Evolutionary conservation across 257 asterid genomes (phyloP).

Genomic region (Forsythia suspensa): DNA sequence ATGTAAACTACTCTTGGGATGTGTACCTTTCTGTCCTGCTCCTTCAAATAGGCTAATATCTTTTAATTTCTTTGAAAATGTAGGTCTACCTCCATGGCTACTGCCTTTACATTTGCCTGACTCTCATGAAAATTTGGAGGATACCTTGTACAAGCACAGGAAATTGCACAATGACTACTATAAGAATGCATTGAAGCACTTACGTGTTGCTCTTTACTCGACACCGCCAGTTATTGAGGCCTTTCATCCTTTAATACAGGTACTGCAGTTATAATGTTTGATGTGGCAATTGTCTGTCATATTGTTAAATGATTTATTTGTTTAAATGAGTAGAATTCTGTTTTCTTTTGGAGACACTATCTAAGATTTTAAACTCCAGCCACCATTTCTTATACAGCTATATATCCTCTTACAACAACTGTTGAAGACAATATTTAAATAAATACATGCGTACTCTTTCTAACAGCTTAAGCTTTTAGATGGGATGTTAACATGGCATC

Average conservation of each 20-base stretch:
- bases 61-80: constrained; percentile 13
- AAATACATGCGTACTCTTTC: not conserved
- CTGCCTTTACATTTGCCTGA: constrained; percentile 70
- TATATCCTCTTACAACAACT: not conserved
- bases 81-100: constrained; percentile 81
- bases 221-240: constrained; percentile 72
- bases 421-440: not conserved
- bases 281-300: constrained; percentile 4
- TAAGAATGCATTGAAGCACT: constrained; percentile 55
- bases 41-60: constrained; percentile 19
- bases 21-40: constrained; percentile 11
- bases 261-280: constrained; percentile 16
- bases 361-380: not conserved
- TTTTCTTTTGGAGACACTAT: not conserved
- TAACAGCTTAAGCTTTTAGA: not conserved
- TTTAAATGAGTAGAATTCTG: not conserved
- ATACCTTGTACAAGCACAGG: constrained; percentile 43
- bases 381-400: not conserved
- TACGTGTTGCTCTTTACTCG: constrained; percentile 60
- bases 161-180: constrained; percentile 51
- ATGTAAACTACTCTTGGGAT: too few species aligned
- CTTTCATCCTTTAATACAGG: constrained; percentile 91
- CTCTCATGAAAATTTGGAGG: constrained; percentile 63
- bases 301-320: not conserved
- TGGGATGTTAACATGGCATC: not conserved